Evolutionary conservation across 23 red algal species (phyloP), one percentile per base, ranked within the genome.

Genomic region (Chondrus crispus): DNA sequence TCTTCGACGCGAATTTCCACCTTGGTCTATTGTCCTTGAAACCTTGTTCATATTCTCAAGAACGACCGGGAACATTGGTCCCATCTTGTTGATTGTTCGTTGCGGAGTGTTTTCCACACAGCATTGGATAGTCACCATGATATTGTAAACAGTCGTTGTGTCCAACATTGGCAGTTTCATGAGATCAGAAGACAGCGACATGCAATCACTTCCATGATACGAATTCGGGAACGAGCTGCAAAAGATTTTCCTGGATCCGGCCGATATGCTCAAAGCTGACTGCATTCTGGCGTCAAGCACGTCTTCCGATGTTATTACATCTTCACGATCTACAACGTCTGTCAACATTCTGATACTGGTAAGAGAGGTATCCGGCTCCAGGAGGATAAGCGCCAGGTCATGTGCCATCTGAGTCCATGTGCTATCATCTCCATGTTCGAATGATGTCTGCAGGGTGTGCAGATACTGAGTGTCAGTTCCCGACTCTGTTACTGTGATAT

Each of bases 351-450:
- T 43, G 20, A 55, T 52, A 40, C 43, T 75, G 26, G 37, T 47
- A 30, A 57, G 36, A 4, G 46, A 4, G 6, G 80, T 60, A 20
- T 83, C 79, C 30, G 90, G 76, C 53, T 82, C 75, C 43, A 94
- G 45, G 9, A 94, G 57, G 41, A 62, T 86, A 39, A 82, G 74
- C 24, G 92, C 82, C 72, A 94, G 32, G 44, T 94, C 92, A 35
- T 87, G 75, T 11, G 92, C 92, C 35, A 94, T 50, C 41, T 87
- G 84, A 14, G 84, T 88, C 92, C 92, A 94, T 32, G 82, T 64
- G 73, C 81, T 80, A 60, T 94, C 92, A 72, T 94, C 84, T n/a
- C 92, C 92, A 20, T 94, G 55, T 24, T 87, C 57, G 41, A 82
- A 94, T 53, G 80, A 81, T 12, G 73, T 55, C 43, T 26, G 38